These are phyloP conservation scores for Blumeria hordei DNA, from an alignment of 2,329 filamentous ascomycete genomes.

Conservation along the genomic window DNA sequence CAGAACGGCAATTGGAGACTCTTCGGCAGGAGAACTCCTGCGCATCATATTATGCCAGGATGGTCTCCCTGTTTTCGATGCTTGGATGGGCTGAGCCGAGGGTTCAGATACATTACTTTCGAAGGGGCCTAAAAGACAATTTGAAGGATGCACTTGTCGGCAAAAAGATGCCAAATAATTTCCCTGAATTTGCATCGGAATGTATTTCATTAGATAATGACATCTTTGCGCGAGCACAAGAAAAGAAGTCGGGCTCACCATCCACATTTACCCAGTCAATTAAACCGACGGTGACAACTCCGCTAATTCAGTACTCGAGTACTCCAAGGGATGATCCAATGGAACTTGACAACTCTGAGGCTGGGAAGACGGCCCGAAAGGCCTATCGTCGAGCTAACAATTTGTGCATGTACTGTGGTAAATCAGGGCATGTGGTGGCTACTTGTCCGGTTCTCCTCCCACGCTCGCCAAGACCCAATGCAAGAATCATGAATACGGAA, in stretches of 20 bases:
- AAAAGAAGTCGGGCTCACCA: too few relatives aligned
- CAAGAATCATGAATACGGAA: not conserved
- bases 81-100: not conserved
- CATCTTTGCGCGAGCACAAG: not conserved
- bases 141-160: not conserved
- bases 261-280: too few relatives aligned
- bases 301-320: too few relatives aligned
- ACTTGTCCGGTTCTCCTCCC: not conserved
- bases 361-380: too few relatives aligned
- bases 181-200: not conserved
- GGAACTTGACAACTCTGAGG: too few relatives aligned
- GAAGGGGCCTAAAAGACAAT: not conserved
- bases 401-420: not conserved
- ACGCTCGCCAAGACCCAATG: not conserved
- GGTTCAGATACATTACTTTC: not conserved
- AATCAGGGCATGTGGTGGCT: not conserved
- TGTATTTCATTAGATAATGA: not conserved
- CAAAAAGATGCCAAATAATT: not conserved
- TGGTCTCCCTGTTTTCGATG: too few relatives aligned
- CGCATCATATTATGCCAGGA: not conserved
- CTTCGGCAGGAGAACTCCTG: not conserved
- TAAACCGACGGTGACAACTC: too few relatives aligned
- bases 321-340: too few relatives aligned
- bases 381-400: not conserved
- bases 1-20: not conserved